A percentile compares a stretch with the other conserved stretches of the same genome.
Evolutionary conservation across 805 yeast genomes (phyloP).

Genomic region (Hemisphaericaspora nanyangensis): DNA sequence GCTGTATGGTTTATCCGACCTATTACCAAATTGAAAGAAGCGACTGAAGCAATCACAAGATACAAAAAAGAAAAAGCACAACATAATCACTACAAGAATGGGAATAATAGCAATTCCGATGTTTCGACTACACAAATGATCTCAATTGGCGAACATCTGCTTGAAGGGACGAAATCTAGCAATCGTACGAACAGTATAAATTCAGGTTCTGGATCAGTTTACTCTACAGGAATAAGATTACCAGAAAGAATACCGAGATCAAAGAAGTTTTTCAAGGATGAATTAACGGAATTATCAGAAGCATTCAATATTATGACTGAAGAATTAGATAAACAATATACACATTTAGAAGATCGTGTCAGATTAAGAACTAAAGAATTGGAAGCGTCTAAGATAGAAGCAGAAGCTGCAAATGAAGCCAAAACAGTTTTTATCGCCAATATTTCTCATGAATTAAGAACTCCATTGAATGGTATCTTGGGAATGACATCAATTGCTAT

Average conservation of each 20-base stretch:
- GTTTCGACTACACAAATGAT: background rate
- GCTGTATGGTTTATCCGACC: conserved; percentile 86
- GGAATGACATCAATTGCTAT: conserved; percentile 94
- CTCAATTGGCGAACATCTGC: background rate
- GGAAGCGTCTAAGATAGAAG: conserved; percentile 82
- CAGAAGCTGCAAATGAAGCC: conserved; percentile 95
- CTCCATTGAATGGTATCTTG: conserved; percentile 92
- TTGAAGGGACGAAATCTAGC: background rate
- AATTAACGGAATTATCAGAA: conserved; percentile 79
- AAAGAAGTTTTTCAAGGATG: conserved; percentile 65
- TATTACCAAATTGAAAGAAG: conserved; percentile 70
- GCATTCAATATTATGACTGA: conserved; percentile 91
- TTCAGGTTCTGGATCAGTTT: conserved; percentile 35
- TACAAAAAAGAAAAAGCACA: conserved; percentile 25
- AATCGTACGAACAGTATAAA: conserved; percentile 19
- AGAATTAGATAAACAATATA: conserved; percentile 79
- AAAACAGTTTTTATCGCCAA: conserved; percentile 55
- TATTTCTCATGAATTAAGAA: conserved; percentile 65
- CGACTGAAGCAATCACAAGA: conserved; percentile 68
- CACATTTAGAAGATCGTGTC: conserved; percentile 84
- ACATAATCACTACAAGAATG: background rate
- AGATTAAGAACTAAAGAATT: conserved; percentile 80
- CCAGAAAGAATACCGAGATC: conserved; percentile 34
- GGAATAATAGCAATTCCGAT: background rate
- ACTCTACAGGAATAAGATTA: conserved; percentile 36